Base-by-base conservation (phyloP, 768 basidiomycete genomes). In the Rhizopogon salebrosus region DNA sequence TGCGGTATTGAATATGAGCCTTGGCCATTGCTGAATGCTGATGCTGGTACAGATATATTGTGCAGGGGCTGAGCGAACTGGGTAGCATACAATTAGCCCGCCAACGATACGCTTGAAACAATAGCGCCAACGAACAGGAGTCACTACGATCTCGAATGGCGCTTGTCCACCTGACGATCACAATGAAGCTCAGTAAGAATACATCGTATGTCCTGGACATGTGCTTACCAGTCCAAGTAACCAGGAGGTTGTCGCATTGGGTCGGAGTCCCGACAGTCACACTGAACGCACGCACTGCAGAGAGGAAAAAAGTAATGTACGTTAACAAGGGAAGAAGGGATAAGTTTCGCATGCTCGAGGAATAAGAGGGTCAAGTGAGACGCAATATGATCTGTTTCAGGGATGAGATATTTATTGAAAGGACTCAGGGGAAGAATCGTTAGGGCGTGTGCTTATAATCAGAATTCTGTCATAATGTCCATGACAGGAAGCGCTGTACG, bases 191-290 rank as follows among this genome's bases (percentile, higher is more conserved):
- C 31, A 34, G 31, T 4, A 13, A 34, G 2, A 34, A 34, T 34
- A 34, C 4, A 4, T 34, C 13, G 11, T 13, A 34, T 34, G 11
- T 34, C 4, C 9, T 34, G 13, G 11, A 34, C 10, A 29, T n/a
- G 27, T 23, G 54, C 73, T 61, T 61, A 84, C 87, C 85, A 53
- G 72, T 69, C 86, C 86, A 89, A 24, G 75, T 72, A 48, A 91
- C 59, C 41, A 66, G 61, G 20, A 88, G 66, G 61, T 77, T 64
- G 56, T 80, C 86, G 61, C 88, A 91, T 62, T 83, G 69, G 0
- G 82, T 75, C 3, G 83, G 77, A 53, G 23, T 70, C 67, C 61
- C 82, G 77, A 54, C 71, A 62, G 72, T 56, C 24, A 87, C 84
- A 24, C 75, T 78, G 62, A 74, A 75, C 24, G 69, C 60, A n/a